Conservation (phyloP, 768 basidiomycete genomes). For the Lyophyllum semitale region DNA sequence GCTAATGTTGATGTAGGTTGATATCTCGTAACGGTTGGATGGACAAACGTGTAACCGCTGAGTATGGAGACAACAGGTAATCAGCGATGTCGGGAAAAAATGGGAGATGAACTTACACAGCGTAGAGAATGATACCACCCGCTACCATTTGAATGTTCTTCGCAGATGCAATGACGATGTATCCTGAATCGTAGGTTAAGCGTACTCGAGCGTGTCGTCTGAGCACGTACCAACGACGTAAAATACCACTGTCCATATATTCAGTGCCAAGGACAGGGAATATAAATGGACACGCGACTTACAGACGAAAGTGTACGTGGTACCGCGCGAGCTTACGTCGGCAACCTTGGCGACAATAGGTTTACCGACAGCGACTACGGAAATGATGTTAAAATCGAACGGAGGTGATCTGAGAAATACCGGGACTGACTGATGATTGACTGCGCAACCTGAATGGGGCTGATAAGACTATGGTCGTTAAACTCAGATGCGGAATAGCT, state of each 20-base stretch:
- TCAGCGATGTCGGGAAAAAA: conserved; percentile 17
- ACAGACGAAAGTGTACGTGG: conserved; percentile 60
- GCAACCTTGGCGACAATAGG: conserved; percentile 76
- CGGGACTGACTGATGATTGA: conserved; percentile 50
- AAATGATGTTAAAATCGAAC: neutral
- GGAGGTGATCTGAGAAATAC: neutral
- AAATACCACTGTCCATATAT: conserved; percentile 42
- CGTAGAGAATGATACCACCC: conserved; percentile 59
- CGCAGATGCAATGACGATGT: conserved; percentile 55
- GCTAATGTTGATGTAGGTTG: conserved; percentile 26
- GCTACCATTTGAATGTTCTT: conserved; percentile 45
- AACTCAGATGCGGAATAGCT: conserved; percentile 57
- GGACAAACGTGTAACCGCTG: conserved; percentile 61
- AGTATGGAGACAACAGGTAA: conserved; percentile 21
- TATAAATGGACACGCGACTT: conserved; percentile 25
- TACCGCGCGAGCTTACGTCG: conserved; percentile 68
- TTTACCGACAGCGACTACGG: conserved; percentile 48
- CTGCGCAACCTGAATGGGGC: conserved; percentile 56
- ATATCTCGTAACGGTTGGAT: conserved; percentile 9
- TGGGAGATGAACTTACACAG: conserved; percentile 39
- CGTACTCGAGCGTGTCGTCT: neutral
- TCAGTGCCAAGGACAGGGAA: neutral
- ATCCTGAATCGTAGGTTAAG: conserved; percentile 30
- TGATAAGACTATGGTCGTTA: conserved; percentile 52
- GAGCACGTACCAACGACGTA: conserved; percentile 54